phyloP scores from a whole-genome alignment of 2,329 filamentous ascomycete species.

The Sarocladiaceae sp. region DNA sequence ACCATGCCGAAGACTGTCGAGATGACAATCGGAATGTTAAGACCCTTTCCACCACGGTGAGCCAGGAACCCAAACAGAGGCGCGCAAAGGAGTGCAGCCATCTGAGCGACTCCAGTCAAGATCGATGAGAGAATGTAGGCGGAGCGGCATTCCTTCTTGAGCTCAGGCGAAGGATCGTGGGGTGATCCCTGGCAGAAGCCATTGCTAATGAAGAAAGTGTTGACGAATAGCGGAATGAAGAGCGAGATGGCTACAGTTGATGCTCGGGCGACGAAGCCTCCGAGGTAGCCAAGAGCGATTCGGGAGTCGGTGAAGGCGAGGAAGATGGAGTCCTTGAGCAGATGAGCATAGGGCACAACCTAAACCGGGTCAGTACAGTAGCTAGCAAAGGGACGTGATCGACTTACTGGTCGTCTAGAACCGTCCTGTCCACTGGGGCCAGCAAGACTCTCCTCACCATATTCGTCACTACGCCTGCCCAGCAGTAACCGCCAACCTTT shows the following conservation, averaged over 20 bases:
- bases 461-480: slow-evolving; percentile 28
- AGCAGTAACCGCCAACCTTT: slow-evolving; percentile 66
- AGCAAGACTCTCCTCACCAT: slow-evolving; percentile 5
- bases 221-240: slow-evolving; percentile 90
- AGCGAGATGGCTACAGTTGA: slow-evolving; percentile 93
- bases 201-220: slow-evolving; percentile 79
- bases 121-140: slow-evolving; percentile 88
- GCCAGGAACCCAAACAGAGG: slow-evolving; percentile 84
- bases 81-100: slow-evolving; percentile 78
- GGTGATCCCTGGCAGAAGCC: slow-evolving; percentile 72
- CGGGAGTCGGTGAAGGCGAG: slow-evolving; percentile 72
- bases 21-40: slow-evolving; percentile 70
- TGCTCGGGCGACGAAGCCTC: slow-evolving; percentile 90
- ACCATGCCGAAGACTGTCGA: slow-evolving; percentile 70
- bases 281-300: slow-evolving; percentile 84
- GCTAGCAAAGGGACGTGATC: slow-evolving; percentile 3
- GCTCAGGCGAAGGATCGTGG: slow-evolving; percentile 62
- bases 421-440: slow-evolving; percentile 7
- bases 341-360: slow-evolving; percentile 52
- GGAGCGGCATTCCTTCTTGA: slow-evolving; percentile 78
- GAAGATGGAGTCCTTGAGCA: slow-evolving; percentile 58
- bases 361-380: slow-evolving; percentile 14
- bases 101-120: slow-evolving; percentile 83
- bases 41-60: slow-evolving; percentile 55
- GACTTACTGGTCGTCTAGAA: slow-evolving; percentile 23